Evolutionary conservation across 148 eudicot genomes (phyloP).

Genomic region (Linanthus parryae): DNA sequence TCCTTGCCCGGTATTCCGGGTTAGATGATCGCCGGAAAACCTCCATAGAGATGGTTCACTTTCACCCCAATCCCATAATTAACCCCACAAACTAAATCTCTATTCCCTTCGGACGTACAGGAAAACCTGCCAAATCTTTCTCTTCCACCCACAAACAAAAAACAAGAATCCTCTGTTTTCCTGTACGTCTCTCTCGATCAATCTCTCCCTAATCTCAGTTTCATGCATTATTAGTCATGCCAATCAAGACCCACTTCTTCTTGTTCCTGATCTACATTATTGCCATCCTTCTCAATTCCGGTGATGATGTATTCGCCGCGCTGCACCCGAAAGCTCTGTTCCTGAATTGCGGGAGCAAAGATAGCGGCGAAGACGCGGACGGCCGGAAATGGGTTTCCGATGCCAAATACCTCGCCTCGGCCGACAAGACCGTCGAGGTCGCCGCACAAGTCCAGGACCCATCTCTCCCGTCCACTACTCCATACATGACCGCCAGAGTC

Average conservation of each 20-base stretch:
- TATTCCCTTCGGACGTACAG: slow-evolving; percentile 10
- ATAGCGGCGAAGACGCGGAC: slow-evolving; percentile 32
- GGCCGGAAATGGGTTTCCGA: slow-evolving; percentile 65
- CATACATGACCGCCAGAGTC: slow-evolving; percentile 70
- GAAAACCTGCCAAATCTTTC: background rate
- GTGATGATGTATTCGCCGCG: background rate
- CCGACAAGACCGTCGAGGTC: slow-evolving; percentile 18
- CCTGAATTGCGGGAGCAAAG: slow-evolving; percentile 19
- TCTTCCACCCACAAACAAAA: no score
- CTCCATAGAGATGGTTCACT: background rate
- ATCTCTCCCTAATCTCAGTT: background rate
- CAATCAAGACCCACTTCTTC: slow-evolving; percentile 11
- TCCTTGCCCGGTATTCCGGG: background rate
- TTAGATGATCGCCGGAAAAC: no score
- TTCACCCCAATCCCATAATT: background rate
- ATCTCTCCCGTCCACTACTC: slow-evolving; percentile 57
- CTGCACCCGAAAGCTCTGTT: slow-evolving; percentile 7
- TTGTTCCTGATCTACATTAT: slow-evolving; percentile 5
- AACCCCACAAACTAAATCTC: background rate
- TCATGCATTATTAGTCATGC: slow-evolving; percentile 11
- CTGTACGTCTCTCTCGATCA: slow-evolving; percentile 9
- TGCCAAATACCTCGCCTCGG: slow-evolving; percentile 26
- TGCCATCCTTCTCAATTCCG: background rate
- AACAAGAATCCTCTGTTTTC: slow-evolving; percentile 6
- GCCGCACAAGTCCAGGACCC: slow-evolving; percentile 65